phyloP scores from a whole-genome alignment of 306 rosid species.

The Casuarina equisetifolia region DNA sequence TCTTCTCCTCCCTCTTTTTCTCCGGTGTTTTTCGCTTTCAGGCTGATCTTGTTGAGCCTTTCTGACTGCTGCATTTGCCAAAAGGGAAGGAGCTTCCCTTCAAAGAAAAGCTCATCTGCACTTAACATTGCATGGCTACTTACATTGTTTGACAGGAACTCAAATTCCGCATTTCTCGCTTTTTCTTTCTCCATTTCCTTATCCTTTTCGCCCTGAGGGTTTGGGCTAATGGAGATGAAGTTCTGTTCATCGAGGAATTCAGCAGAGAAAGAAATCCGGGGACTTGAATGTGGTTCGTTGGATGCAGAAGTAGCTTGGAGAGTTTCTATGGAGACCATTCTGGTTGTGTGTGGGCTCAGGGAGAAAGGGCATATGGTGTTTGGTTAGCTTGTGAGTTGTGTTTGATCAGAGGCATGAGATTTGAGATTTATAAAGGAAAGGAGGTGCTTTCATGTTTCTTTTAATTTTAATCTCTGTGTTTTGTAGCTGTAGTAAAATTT shows the following conservation, averaged over 20 bases:
- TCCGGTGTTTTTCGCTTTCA: slow-evolving; percentile 45
- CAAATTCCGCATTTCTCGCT: slow-evolving; percentile 65
- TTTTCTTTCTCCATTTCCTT: slow-evolving; percentile 42
- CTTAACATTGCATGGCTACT: slow-evolving; percentile 55
- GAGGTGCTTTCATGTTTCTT: slow-evolving; percentile 31
- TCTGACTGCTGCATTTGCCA: slow-evolving; percentile 86
- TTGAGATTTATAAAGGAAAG: slow-evolving; percentile 50
- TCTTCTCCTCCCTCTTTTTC: slow-evolving; percentile 24
- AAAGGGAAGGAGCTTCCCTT: slow-evolving; percentile 92
- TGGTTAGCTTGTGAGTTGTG: slow-evolving; percentile 20
- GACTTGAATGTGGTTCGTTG: slow-evolving; percentile 60
- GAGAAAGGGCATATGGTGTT: slow-evolving; percentile 17
- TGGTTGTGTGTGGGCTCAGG: slow-evolving; percentile 23
- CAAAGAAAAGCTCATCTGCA: slow-evolving; percentile 98
- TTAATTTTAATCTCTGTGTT: slow-evolving; percentile 33
- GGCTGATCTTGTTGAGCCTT: slow-evolving; percentile 69
- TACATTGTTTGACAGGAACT: slow-evolving; percentile 72
- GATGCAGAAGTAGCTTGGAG: slow-evolving; percentile 45
- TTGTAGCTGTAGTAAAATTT: slow-evolving; percentile 36
- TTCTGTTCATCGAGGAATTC: slow-evolving; percentile 84
- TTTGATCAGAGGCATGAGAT: slow-evolving; percentile 49
- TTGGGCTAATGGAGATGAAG: slow-evolving; percentile 86
- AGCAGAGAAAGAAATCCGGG: slow-evolving; percentile 91
- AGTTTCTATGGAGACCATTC: slow-evolving; percentile 63
- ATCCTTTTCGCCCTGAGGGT: slow-evolving; percentile 39